A percentile compares a stretch with the other conserved stretches of the same genome.
Evolutionary conservation across 768 basidiomycete species (phyloP).

Genomic region (Auricularia sp.): DNA sequence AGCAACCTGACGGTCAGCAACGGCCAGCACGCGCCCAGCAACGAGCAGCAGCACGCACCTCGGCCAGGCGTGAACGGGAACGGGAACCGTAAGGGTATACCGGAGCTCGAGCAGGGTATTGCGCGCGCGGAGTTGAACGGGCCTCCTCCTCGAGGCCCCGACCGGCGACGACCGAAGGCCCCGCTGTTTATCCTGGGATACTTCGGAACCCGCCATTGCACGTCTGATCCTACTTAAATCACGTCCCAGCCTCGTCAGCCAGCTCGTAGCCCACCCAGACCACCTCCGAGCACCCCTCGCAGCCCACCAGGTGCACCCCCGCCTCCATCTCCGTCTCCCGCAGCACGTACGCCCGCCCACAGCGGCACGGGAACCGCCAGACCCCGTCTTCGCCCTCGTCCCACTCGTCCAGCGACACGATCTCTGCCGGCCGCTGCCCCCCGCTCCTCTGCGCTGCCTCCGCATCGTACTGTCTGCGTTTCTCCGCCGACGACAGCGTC

Average conservation of each 20-base stretch:
- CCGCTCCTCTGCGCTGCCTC: slow-evolving; percentile 7
- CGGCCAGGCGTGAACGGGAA: too few species aligned
- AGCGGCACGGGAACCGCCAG: slow-evolving; percentile 63
- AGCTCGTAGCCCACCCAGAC: slow-evolving; percentile 79
- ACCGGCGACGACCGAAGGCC: too few species aligned
- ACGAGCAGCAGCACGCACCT: too few species aligned
- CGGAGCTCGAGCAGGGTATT: too few species aligned
- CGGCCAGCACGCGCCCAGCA: too few species aligned
- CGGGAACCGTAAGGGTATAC: too few species aligned
- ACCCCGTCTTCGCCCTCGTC: slow-evolving; percentile 23
- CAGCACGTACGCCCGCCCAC: slow-evolving; percentile 59
- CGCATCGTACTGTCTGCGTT: slow-evolving; percentile 45
- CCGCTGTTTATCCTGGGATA: too few species aligned
- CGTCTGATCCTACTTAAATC: too few species aligned
- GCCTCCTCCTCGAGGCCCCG: not conserved
- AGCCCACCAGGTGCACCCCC: slow-evolving; percentile 64
- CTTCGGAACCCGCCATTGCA: too few species aligned
- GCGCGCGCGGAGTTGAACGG: too few species aligned
- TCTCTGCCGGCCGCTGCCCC: slow-evolving; percentile 61
- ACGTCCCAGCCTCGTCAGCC: slow-evolving; percentile 21
- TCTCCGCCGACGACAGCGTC: slow-evolving; percentile 42
- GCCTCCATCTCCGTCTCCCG: slow-evolving; percentile 50
- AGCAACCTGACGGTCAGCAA: not conserved
- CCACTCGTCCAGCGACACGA: slow-evolving; percentile 73
- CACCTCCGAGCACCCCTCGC: slow-evolving; percentile 69